These are phyloP conservation scores for Colletotrichum sublineola DNA, from an alignment of 2,329 filamentous ascomycete species.

Conservation along the genomic window DNA sequence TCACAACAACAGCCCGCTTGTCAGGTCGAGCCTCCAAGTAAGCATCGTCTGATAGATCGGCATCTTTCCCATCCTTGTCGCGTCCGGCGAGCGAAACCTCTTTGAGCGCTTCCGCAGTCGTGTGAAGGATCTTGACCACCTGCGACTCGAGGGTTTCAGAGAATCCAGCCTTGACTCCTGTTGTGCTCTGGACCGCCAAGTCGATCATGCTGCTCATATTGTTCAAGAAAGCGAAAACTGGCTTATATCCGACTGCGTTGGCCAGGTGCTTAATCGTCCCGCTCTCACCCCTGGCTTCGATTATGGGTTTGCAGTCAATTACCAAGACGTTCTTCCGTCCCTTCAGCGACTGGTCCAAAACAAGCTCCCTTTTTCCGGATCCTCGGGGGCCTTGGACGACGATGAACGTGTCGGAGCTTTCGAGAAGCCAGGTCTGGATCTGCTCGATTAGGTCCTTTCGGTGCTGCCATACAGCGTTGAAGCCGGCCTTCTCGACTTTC, in stretches of 20 bases:
- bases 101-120: conserved; percentile 83
- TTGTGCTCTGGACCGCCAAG: conserved; percentile 91
- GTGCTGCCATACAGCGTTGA: conserved; percentile 89
- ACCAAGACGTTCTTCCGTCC: conserved; percentile 82
- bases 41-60: conserved; percentile 81
- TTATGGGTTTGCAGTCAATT: conserved; percentile 93
- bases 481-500: conserved; percentile 73
- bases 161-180: conserved; percentile 93
- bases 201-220: conserved; percentile 93
- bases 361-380: conserved; percentile 89
- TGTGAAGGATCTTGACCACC: conserved; percentile 89
- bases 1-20: conserved; percentile 82
- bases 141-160: conserved; percentile 93
- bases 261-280: conserved; percentile 87
- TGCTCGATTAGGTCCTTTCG: conserved; percentile 85
- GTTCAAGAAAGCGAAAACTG: conserved; percentile 97
- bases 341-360: conserved; percentile 86
- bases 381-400: conserved; percentile 93
- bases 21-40: conserved; percentile 93
- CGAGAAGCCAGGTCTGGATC: conserved; percentile 86
- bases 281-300: conserved; percentile 89
- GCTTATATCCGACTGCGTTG: conserved; percentile 86
- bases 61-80: conserved; percentile 80
- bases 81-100: conserved; percentile 79
- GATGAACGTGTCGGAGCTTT: conserved; percentile 91